phyloP scores from a whole-genome alignment of 192 early-diverging fungal genomes.

The Backusella tarrabulga region DNA sequence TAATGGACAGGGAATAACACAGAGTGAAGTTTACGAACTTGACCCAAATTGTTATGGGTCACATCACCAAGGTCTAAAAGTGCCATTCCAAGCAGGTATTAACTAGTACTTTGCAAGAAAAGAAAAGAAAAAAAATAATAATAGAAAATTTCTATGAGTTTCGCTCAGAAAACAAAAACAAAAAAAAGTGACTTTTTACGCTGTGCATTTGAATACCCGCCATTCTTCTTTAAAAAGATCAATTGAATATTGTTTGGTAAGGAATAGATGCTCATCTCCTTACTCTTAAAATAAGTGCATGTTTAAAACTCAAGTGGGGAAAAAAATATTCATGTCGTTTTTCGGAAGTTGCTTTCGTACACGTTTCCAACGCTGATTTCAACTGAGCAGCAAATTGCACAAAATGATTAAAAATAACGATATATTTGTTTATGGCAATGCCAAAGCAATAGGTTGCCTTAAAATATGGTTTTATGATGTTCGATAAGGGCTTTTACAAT shows the following conservation, averaged over 20 bases:
- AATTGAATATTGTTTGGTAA: not conserved
- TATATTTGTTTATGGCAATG: not conserved
- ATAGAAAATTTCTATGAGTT: not conserved
- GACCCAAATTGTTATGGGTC: slow-evolving; percentile 60
- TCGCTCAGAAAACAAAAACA: not conserved
- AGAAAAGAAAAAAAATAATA: not conserved
- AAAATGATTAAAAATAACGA: no score
- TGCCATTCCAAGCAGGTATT: not conserved
- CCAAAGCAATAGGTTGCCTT: no score
- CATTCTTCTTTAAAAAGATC: not conserved
- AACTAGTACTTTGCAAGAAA: not conserved
- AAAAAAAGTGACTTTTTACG: slow-evolving; percentile 5
- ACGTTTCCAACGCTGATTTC: not conserved
- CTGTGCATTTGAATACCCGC: not conserved
- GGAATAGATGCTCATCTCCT: not conserved
- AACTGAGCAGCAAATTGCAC: no score
- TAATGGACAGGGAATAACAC: slow-evolving; percentile 89
- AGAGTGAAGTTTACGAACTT: slow-evolving; percentile 70
- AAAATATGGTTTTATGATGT: no score
- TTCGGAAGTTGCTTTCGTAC: not conserved
- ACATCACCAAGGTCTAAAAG: slow-evolving; percentile 46
- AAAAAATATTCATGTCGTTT: not conserved
- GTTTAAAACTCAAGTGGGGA: not conserved
- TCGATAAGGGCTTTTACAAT: not conserved
- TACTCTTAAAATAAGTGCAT: not conserved